A percentile compares a stretch with the other conserved stretches of the same genome.
These are phyloP conservation scores for Calonectria naviculata DNA, from an alignment of 2,329 filamentous ascomycete genomes.

Conservation along the genomic window DNA sequence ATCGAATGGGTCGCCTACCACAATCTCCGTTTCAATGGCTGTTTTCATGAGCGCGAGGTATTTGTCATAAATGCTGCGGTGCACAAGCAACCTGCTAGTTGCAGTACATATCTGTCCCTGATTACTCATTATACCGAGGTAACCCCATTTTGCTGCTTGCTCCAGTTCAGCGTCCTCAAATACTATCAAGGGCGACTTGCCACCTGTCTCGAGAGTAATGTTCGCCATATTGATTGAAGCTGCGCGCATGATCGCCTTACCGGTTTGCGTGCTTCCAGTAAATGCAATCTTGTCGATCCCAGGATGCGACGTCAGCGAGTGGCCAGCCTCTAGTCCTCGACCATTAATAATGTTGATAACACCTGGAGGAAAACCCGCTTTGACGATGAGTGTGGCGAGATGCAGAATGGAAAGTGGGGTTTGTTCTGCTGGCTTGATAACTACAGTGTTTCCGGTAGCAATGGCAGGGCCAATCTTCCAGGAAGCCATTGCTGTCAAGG, in stretches of 20 bases:
- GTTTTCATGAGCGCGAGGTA: not conserved
- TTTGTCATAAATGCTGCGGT: not conserved
- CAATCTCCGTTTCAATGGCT: constrained; percentile 32
- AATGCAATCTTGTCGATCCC: constrained; percentile 82
- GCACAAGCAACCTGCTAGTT: not conserved
- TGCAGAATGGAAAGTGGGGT: constrained; percentile 73
- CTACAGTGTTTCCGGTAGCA: constrained; percentile 70
- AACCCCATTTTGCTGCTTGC: constrained; percentile 71
- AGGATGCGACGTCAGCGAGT: constrained; percentile 73
- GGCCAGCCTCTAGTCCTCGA: constrained; percentile 73
- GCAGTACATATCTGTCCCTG: constrained; percentile 36
- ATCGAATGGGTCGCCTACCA: constrained; percentile 77
- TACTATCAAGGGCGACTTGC: constrained; percentile 71
- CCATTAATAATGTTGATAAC: constrained; percentile 82
- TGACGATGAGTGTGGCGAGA: constrained; percentile 72
- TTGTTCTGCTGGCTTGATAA: constrained; percentile 75
- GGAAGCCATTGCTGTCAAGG: constrained; percentile 38
- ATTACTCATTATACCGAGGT: constrained; percentile 65
- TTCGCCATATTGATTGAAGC: constrained; percentile 69
- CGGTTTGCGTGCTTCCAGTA: constrained; percentile 78
- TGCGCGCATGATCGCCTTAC: constrained; percentile 80
- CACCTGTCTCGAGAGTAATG: constrained; percentile 73
- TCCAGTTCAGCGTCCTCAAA: constrained; percentile 74
- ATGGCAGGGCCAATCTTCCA: constrained; percentile 81
- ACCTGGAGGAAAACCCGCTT: constrained; percentile 81